Evolutionary conservation across 805 yeast species (phyloP).

Genomic region (Candida tallmaniae): DNA sequence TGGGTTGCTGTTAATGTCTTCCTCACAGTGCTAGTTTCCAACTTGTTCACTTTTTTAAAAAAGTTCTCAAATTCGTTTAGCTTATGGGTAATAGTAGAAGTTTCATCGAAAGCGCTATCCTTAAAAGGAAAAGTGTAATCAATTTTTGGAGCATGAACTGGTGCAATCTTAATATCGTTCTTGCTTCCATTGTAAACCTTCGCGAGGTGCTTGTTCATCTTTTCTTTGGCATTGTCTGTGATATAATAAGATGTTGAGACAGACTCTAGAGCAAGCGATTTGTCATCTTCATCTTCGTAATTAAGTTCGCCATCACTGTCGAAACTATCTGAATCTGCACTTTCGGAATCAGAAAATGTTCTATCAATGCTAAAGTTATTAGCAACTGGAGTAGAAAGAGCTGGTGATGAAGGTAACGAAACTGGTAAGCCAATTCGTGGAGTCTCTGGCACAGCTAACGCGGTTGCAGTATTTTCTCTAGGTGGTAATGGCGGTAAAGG

Average conservation of each 20-base stretch:
- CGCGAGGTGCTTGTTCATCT: constrained; percentile 15
- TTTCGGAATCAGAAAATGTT: constrained; percentile 9
- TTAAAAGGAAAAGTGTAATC: constrained; percentile 3
- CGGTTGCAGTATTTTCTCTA: constrained; percentile 18
- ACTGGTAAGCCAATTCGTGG: constrained; percentile 8
- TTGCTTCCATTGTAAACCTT: constrained; percentile 30
- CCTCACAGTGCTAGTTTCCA: constrained; percentile 2
- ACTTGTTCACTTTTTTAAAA: constrained; percentile 15
- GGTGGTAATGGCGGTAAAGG: constrained; percentile 32
- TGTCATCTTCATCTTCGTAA: constrained; percentile 7
- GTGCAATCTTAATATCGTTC: constrained; percentile 29
- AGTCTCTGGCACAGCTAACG: constrained; percentile 4
- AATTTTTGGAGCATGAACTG: constrained; percentile 14
- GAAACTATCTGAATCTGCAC: constrained; percentile 7
- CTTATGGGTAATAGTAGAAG: constrained; percentile 21
- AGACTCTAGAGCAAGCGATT: constrained; percentile 1
- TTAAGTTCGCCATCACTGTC: constrained; percentile 9
- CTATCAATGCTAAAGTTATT: constrained; percentile 2
- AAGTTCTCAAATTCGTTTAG: constrained; percentile 20
- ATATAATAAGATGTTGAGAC: constrained; percentile 3
- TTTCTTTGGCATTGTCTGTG: constrained; percentile 5
- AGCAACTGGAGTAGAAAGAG: constrained; percentile 6
- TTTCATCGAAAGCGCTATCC: constrained; percentile 11
- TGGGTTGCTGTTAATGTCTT: constrained; percentile 13
- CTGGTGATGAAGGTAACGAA: constrained; percentile 11